Evolutionary conservation across 73 alveolate species (phyloP).

Genomic region (Blepharisma stoltei): DNA sequence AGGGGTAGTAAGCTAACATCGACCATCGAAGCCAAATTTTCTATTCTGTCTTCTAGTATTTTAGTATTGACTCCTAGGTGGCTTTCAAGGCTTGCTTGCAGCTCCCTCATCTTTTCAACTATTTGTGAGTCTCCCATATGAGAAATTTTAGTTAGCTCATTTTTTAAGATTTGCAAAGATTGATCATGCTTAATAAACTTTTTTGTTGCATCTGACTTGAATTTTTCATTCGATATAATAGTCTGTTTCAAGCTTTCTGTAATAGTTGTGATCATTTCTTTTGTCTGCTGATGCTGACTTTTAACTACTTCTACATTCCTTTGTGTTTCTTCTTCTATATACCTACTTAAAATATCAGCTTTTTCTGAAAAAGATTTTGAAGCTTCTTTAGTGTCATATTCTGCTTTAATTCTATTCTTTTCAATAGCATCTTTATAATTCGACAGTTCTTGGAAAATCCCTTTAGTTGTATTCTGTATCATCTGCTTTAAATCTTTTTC

Average conservation of each 20-base stretch:
- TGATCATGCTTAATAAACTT: conserved; percentile 49
- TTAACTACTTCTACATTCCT: conserved; percentile 37
- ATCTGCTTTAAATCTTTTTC: conserved; percentile 39
- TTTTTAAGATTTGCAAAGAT: conserved; percentile 53
- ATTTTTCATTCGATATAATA: conserved; percentile 41
- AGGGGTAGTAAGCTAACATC: conserved; percentile 54
- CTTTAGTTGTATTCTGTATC: conserved; percentile 48
- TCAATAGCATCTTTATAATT: conserved; percentile 49
- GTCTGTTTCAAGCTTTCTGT: conserved; percentile 63
- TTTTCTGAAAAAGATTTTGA: conserved; percentile 56
- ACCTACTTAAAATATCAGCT: conserved; percentile 60
- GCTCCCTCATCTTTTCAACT: conserved; percentile 52
- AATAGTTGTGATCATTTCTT: conserved; percentile 52
- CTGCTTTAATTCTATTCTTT: conserved; percentile 30
- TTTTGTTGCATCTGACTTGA: conserved; percentile 56
- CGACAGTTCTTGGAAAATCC: conserved; percentile 58
- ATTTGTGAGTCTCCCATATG: conserved; percentile 44
- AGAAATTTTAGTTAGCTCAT: conserved; percentile 45
- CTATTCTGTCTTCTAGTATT: conserved; percentile 55
- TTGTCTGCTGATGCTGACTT: conserved; percentile 48
- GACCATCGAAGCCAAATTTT: conserved; percentile 55
- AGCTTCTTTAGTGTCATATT: conserved; percentile 53
- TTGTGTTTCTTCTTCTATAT: conserved; percentile 56
- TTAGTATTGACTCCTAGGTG: conserved; percentile 45
- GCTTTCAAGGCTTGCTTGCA: conserved; percentile 55